Evolutionary conservation across 352 stramenopile genomes (phyloP).

Genomic region (Globisporangium recalcitrans): DNA sequence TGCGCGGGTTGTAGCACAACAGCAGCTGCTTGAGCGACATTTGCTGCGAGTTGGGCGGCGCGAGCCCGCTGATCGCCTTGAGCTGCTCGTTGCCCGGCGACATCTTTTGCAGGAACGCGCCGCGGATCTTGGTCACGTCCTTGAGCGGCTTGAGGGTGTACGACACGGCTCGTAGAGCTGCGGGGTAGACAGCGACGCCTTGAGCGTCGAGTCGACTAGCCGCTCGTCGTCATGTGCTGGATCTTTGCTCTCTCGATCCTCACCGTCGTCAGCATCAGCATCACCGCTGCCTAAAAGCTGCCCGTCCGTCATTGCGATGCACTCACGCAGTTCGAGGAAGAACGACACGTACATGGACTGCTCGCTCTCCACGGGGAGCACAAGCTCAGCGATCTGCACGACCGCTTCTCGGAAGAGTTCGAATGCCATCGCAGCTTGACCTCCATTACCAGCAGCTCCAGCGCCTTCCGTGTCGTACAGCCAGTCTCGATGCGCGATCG

Average conservation of each 20-base stretch:
- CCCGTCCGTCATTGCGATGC: conserved; percentile 22
- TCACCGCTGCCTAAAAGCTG: neutral
- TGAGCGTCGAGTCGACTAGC: neutral
- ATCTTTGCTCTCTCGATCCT: neutral
- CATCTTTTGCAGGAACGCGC: conserved; percentile 50
- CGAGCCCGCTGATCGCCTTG: conserved; percentile 36
- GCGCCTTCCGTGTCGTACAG: conserved; percentile 52
- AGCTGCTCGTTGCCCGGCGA: conserved; percentile 43
- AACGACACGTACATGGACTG: conserved; percentile 38
- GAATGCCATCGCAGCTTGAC: conserved; percentile 22
- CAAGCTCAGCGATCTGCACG: conserved; percentile 53
- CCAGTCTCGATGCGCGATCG: conserved; percentile 53
- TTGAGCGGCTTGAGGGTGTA: conserved; percentile 31
- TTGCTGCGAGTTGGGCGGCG: conserved; percentile 35
- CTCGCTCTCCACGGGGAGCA: conserved; percentile 57
- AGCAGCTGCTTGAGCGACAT: conserved; percentile 80
- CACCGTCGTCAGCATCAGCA: neutral
- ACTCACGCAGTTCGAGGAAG: conserved; percentile 52
- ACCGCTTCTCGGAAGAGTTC: conserved; percentile 57
- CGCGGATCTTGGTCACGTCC: conserved; percentile 47
- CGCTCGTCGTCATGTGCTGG: neutral
- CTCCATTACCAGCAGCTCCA: conserved; percentile 1
- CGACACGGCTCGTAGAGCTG: conserved; percentile 13
- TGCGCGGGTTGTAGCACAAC: conserved; percentile 65
- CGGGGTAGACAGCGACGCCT: conserved; percentile 2